Evolutionary conservation across 305 asterid species (phyloP).

Genomic region (Euphrasia arctica): DNA sequence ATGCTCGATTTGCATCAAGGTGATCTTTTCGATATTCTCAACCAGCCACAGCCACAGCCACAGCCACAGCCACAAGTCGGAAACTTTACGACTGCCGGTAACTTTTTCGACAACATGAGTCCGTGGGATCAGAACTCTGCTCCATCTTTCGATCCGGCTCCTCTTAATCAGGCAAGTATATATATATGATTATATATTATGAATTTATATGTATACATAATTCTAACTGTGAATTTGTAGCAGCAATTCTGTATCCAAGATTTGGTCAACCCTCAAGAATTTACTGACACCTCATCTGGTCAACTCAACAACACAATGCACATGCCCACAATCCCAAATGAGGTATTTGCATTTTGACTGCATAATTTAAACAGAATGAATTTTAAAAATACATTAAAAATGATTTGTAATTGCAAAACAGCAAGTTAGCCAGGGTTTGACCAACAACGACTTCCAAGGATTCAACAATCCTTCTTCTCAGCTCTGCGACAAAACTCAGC

Average conservation of each 20-base stretch:
- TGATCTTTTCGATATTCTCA: not conserved
- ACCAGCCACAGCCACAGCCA: constrained; percentile 27
- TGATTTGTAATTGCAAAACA: too few relatives aligned
- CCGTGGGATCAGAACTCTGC: constrained; percentile 12
- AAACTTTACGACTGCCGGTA: not conserved
- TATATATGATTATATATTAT: too few relatives aligned
- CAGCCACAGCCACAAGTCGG: constrained; percentile 22
- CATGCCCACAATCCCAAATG: too few relatives aligned
- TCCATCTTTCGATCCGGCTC: constrained; percentile 26
- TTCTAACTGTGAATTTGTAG: not conserved
- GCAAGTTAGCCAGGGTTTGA: too few relatives aligned
- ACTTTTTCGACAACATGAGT: constrained; percentile 10
- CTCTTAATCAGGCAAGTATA: constrained; percentile 34
- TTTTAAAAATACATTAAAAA: too few relatives aligned
- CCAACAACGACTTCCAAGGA: too few relatives aligned
- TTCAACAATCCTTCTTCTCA: too few relatives aligned
- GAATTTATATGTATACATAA: too few relatives aligned
- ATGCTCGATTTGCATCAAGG: too few relatives aligned
- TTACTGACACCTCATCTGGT: constrained; percentile 20
- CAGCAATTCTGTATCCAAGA: constrained; percentile 17
- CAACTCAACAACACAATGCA: not conserved
- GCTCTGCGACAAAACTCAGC: too few relatives aligned
- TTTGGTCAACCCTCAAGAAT: constrained; percentile 20
- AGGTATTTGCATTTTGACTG: too few relatives aligned
- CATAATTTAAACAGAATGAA: too few relatives aligned